Evolutionary conservation across 768 basidiomycete species (phyloP), one percentile per base, ranked within the genome.

Genomic region (Kwoniella sp.): DNA sequence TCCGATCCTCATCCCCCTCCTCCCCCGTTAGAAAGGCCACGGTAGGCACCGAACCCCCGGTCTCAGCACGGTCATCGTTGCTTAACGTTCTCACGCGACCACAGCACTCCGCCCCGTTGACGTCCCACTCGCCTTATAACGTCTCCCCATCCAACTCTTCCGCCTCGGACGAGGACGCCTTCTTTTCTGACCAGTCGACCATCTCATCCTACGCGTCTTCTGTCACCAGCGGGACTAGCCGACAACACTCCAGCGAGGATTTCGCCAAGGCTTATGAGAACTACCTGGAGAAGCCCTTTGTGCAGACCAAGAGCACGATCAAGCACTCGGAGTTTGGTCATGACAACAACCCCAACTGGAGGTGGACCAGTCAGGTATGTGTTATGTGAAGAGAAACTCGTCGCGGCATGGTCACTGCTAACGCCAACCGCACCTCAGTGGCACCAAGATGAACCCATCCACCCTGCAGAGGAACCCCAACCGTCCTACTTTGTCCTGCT

Each of bases 401-500:
- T 27, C 50, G n/a, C n/a, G n/a, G n/a, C n/a, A n/a, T 34, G 46
- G 53, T 63, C 5, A 12, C 26, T 5, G 25, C 27, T 33, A 14
- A 14, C 10, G 36, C 23, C 37, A 7, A 40, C 28, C 22, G 25
- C 22, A 9, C 39, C 41, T 3, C 52, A 74, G 68, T 74, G 72
- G 60, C 70, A 71, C n/a, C 65, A 70, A 0, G 62, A 71, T 45
- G 62, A 63, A 19, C 63, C 65, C 7, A 60, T 75, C 29, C 68
- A 71, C 33, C 59, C 65, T 19, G 44, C 32, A 19, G 69, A 66
- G 34, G 85, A 88, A 56, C 82, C 85, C 59, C 89, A 92, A 66
- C 93, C 93, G 3, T 87, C 89, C 0, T 90, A 95, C 71, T 91
- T 90, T 75, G 85, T 95, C 66, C 80, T 96, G 36, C 75, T 98